These are phyloP conservation scores for Thraustotheca clavata DNA, from an alignment of 352 stramenopile species.

Conservation along the genomic window DNA sequence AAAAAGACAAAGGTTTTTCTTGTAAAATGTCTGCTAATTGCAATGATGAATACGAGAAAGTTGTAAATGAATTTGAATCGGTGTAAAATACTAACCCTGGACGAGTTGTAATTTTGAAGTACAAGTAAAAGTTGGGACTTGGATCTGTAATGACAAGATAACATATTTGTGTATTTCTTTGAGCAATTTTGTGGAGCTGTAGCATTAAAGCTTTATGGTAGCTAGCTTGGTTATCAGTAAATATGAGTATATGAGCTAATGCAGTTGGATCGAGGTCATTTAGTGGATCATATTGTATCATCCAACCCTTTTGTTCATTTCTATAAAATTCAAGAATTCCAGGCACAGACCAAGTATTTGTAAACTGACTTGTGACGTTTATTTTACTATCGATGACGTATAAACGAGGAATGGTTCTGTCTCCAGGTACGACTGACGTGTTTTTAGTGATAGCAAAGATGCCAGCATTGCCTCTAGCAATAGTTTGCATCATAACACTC, in stretches of 20 bases:
- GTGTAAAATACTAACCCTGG: neutral
- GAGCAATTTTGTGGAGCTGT: neutral
- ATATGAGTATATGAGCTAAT: neutral
- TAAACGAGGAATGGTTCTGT: neutral
- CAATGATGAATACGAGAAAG: neutral
- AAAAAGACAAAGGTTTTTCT: neutral
- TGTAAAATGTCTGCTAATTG: neutral
- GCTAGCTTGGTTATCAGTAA: neutral
- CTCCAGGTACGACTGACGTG: neutral
- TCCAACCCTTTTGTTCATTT: neutral
- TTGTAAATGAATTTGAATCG: neutral
- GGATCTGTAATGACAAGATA: neutral
- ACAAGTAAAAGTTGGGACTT: neutral
- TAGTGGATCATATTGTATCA: neutral
- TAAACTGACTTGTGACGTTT: neutral
- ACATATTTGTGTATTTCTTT: neutral
- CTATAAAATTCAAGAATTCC: neutral
- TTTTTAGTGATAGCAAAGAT: neutral
- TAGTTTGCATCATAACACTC: neutral
- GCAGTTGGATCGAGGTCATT: neutral
- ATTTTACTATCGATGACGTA: neutral
- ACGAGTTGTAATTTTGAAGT: neutral
- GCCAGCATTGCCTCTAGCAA: neutral
- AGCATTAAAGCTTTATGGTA: neutral
- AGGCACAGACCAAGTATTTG: neutral